A percentile compares a stretch with the other conserved stretches of the same genome.
These are phyloP conservation scores for Zygnema circumcarinatum DNA, from an alignment of 139 green algal species.

Conservation along the genomic window DNA sequence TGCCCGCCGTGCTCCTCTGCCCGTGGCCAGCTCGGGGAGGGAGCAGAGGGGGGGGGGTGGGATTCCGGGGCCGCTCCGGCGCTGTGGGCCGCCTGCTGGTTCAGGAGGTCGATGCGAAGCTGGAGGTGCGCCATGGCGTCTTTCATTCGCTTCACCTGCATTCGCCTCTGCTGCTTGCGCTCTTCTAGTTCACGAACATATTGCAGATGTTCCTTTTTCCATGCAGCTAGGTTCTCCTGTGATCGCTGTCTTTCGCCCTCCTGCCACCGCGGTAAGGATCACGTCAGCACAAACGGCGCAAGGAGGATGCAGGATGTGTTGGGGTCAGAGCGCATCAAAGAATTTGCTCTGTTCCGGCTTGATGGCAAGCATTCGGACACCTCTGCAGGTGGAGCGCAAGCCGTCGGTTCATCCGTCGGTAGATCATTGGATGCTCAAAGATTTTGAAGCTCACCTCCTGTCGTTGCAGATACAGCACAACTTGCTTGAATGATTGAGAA, in stretches of 20 bases:
- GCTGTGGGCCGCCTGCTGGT: not conserved
- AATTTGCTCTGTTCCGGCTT: too few relatives aligned
- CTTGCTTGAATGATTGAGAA: conserved; percentile 21
- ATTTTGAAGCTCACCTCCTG: conserved; percentile 36
- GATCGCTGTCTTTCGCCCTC: not conserved
- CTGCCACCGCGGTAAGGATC: conserved; percentile 18
- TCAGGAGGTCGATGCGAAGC: conserved; percentile 22
- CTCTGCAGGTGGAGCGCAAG: too few relatives aligned
- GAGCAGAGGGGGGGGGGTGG: not conserved
- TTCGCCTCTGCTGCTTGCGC: conserved; percentile 20
- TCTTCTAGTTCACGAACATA: conserved; percentile 36
- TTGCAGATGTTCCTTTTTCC: conserved; percentile 47
- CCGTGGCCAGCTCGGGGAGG: not conserved
- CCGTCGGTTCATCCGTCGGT: too few relatives aligned
- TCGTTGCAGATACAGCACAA: conserved; percentile 11
- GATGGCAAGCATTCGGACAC: too few relatives aligned
- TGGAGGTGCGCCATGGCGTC: conserved; percentile 35
- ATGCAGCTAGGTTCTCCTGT: conserved; percentile 1
- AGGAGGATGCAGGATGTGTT: not conserved
- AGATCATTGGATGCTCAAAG: too few relatives aligned
- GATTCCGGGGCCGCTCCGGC: not conserved
- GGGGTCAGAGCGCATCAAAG: too few relatives aligned
- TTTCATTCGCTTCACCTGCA: conserved; percentile 26
- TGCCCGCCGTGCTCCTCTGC: not conserved
- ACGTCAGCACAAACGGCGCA: not conserved